These are phyloP conservation scores for Buxus sempervirens DNA, from an alignment of 164 flowering plant genomes.

Conservation along the genomic window DNA sequence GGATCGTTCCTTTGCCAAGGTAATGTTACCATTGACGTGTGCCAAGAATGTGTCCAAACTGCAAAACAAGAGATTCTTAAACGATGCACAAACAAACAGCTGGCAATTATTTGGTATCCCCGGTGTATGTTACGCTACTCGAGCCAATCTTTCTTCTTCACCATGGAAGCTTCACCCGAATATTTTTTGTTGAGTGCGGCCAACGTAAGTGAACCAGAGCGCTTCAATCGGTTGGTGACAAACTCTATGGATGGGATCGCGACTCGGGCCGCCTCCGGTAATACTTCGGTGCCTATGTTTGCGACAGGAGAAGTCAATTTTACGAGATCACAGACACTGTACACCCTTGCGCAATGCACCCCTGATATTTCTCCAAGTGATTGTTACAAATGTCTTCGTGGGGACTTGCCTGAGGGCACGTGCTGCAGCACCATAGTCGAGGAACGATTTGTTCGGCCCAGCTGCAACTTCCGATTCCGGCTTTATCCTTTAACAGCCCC, in stretches of 20 bases:
- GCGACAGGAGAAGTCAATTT: not conserved
- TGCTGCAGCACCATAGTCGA: slow-evolving; percentile 12
- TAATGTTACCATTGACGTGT: slow-evolving; percentile 3
- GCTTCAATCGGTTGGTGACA: not conserved
- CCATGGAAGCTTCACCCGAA: not conserved
- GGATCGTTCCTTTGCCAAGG: slow-evolving; percentile 8
- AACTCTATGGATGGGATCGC: not conserved
- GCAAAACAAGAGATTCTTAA: slow-evolving; percentile 18
- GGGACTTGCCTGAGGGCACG: not conserved
- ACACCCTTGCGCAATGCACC: not conserved
- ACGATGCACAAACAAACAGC: not conserved
- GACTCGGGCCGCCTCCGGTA: not conserved
- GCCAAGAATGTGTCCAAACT: not conserved
- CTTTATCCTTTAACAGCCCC: too few species aligned
- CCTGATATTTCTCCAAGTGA: not conserved
- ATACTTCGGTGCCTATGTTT: not conserved
- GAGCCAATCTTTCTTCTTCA: not conserved
- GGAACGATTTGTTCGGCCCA: too few species aligned
- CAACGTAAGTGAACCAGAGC: not conserved
- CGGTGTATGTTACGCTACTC: slow-evolving; percentile 2
- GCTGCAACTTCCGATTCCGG: slow-evolving; percentile 35
- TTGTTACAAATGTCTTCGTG: not conserved
- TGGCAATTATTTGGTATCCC: not conserved
- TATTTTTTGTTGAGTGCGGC: not conserved
- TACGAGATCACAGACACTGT: not conserved